Base-by-base conservation (phyloP, 176 grass and related monocot genomes). In the Echinochloa phyllopogon region DNA sequence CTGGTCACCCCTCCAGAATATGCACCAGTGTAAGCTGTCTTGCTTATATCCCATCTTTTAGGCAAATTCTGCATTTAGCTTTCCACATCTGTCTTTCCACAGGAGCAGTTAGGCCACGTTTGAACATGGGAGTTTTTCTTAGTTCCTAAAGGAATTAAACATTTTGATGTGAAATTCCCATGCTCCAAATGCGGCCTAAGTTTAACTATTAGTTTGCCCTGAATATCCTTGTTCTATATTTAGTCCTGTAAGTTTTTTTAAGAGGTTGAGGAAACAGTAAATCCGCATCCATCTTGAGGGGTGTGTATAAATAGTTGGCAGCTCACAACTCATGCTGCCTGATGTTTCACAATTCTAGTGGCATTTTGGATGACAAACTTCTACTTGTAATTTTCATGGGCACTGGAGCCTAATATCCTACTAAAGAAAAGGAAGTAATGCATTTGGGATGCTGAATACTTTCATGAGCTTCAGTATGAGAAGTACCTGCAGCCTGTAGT, bases 1-100 rank as follows among this genome's bases (percentile, higher is more conserved):
- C 87, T 98, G 83, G 88, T 86, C 11, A 91, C 92, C 47, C 88
- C 90, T 71, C 74, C 90, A 25, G 88, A 98, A 57, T 93, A 90
- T 74, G 83, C 92, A 45, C 78, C 92, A 68, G 84, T 93, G 95
- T 98, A 91, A 72, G 88, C 76, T 51, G 41, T 13, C 1, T 33
- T 10, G 4, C 13, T 13, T 8, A 56, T 27, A 38, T 3, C 65
- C 78, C 37, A 6, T 13, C 2, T 6, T 56, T 56, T 18, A 37
- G 25, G 29, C 3, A 25, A 60, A 60, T 12, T 60, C 3, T 60
- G n/a, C n/a, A 60, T 58, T 25, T 12, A 60, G 57, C 9, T 60
- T 58, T 58, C 21, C 57, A 60, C 57, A 60, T 60, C n/a, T 3
- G 24, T 55, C 33, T 55, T 55, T 8, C 33, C 9, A 33, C 1